A percentile compares a stretch with the other conserved stretches of the same genome.
Evolutionary conservation across 805 yeast species (phyloP).

Genomic region (Metschnikowia gelsemii): DNA sequence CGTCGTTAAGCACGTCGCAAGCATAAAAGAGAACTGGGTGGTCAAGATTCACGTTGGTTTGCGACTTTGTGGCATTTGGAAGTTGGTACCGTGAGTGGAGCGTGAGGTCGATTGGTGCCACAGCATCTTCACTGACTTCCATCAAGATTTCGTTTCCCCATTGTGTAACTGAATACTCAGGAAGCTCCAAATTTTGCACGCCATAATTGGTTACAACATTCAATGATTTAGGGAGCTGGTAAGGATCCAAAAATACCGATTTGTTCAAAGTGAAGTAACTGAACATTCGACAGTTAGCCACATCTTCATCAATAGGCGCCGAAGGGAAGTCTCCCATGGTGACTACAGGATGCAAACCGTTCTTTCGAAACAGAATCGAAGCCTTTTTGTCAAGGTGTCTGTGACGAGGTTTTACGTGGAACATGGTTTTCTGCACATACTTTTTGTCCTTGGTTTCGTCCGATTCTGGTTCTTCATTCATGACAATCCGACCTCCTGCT

Average conservation of each 20-base stretch:
- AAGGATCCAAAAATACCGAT: constrained; percentile 39
- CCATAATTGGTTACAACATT: constrained; percentile 31
- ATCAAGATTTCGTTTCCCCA: constrained; percentile 44
- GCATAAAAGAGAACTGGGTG: constrained; percentile 37
- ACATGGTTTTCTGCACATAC: constrained; percentile 34
- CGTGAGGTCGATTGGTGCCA: constrained; percentile 23
- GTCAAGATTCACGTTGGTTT: constrained; percentile 19
- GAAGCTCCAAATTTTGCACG: constrained; percentile 38
- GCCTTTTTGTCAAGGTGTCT: constrained; percentile 14
- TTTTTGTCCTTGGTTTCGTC: constrained; percentile 1
- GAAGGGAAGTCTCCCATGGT: constrained; percentile 13
- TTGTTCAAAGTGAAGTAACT: constrained; percentile 33
- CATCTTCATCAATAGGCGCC: constrained; percentile 25
- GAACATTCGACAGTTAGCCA: constrained; percentile 31
- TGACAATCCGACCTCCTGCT: constrained; percentile 35
- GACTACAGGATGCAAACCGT: constrained; percentile 42
- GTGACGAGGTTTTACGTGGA: constrained; percentile 44
- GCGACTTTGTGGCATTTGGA: constrained; percentile 22
- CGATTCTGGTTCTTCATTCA: constrained; percentile 19
- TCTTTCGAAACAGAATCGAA: constrained; percentile 14
- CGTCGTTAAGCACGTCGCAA: constrained; percentile 33
- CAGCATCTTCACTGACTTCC: constrained; percentile 22
- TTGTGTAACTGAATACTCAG: constrained; percentile 34
- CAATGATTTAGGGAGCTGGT: constrained; percentile 31
- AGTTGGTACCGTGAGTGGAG: constrained; percentile 42